These are phyloP conservation scores for Metschnikowia kofuensis DNA, from an alignment of 805 yeast species.

Conservation along the genomic window DNA sequence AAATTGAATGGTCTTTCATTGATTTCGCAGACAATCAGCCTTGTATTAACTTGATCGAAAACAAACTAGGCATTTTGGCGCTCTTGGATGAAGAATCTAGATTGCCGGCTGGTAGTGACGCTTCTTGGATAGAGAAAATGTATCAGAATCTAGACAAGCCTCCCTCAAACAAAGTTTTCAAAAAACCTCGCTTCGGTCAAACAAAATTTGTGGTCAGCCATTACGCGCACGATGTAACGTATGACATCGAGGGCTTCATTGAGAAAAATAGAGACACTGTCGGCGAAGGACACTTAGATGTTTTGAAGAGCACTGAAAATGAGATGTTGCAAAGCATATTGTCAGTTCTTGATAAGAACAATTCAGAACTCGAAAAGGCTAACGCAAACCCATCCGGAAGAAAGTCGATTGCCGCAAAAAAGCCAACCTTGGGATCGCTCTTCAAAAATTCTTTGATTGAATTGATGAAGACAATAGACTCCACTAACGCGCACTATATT, in stretches of 20 bases:
- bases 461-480: slow-evolving; percentile 86
- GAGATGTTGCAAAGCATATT: slow-evolving; percentile 63
- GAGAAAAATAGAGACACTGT: slow-evolving; percentile 98
- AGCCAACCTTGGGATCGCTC: slow-evolving; percentile 93
- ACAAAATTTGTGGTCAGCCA: slow-evolving; percentile 87
- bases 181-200: slow-evolving; percentile 93
- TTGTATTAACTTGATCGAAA: slow-evolving; percentile 88
- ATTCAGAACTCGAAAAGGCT: slow-evolving; percentile 47
- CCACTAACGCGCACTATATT: slow-evolving; percentile 94
- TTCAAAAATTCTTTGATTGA: slow-evolving; percentile 91
- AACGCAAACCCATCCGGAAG: slow-evolving; percentile 27
- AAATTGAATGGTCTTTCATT: slow-evolving; percentile 94
- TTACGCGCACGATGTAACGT: slow-evolving; percentile 91
- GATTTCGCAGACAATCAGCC: slow-evolving; percentile 97
- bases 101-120: slow-evolving; percentile 89
- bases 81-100: slow-evolving; percentile 93
- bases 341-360: slow-evolving; percentile 57
- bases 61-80: slow-evolving; percentile 81
- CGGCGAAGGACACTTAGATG: slow-evolving; percentile 91
- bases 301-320: slow-evolving; percentile 67
- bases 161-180: slow-evolving; percentile 73
- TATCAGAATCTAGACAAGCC: slow-evolving; percentile 79
- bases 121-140: slow-evolving; percentile 87
- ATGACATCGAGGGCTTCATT: slow-evolving; percentile 90
- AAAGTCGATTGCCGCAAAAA: slow-evolving; percentile 53